These are phyloP conservation scores for Silybum marianum DNA, from an alignment of 129 eudicot genomes.

Conservation along the genomic window DNA sequence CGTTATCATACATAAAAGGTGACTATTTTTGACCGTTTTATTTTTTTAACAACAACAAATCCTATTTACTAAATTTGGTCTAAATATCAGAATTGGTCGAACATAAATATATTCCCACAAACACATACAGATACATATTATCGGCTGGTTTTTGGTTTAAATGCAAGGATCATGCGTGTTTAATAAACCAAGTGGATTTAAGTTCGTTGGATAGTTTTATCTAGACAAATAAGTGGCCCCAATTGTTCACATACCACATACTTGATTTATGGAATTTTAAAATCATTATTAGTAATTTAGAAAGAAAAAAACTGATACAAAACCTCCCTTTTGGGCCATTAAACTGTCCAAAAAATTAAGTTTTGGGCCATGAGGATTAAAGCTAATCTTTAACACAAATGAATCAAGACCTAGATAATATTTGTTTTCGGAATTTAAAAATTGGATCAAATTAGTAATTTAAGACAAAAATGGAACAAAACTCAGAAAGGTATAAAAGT, in stretches of 20 bases:
- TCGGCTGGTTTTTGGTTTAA: background rate
- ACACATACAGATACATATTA: background rate
- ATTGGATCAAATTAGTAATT: no score
- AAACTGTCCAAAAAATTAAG: background rate
- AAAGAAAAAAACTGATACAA: no score
- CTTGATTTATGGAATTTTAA: background rate
- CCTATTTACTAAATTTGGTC: background rate
- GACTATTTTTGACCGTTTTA: background rate
- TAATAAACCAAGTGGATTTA: background rate
- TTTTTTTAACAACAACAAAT: background rate
- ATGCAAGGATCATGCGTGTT: background rate
- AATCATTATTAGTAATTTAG: background rate
- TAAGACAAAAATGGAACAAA: no score
- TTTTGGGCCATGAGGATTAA: background rate
- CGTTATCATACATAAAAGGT: background rate
- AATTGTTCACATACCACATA: background rate
- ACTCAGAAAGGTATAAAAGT: background rate
- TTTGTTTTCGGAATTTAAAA: no score
- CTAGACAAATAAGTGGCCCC: background rate
- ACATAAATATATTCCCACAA: no score
- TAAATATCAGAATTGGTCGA: background rate
- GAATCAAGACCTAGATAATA: background rate
- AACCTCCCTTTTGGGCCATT: no score
- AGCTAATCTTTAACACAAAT: background rate
- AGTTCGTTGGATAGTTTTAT: background rate